Percentiles rank a stretch among this genome's conserved stretches.
These are phyloP conservation scores for Aspergillus fumigatiaffinis DNA, from an alignment of 2,329 filamentous ascomycete genomes.

Conservation along the genomic window DNA sequence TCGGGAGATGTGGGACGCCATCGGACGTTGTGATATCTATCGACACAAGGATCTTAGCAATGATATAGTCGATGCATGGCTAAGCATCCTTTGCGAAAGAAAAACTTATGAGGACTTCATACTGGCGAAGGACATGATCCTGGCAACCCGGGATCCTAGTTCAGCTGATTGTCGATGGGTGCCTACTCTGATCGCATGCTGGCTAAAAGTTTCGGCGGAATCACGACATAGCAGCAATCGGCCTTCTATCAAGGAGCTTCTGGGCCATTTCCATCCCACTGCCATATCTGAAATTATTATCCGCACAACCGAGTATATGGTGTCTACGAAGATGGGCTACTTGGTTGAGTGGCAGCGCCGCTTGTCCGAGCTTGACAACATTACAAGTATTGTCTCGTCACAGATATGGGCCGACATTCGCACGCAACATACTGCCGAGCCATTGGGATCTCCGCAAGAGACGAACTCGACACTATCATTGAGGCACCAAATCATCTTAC, in stretches of 20 bases:
- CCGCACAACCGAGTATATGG: slow-evolving; percentile 29
- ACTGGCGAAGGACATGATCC: slow-evolving; percentile 29
- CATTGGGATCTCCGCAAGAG: background rate
- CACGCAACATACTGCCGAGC: background rate
- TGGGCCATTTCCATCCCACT: slow-evolving; percentile 23
- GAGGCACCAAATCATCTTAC: slow-evolving; percentile 28
- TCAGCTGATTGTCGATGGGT: slow-evolving; percentile 18
- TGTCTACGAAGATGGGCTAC: slow-evolving; percentile 15
- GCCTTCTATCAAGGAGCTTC: slow-evolving; percentile 15
- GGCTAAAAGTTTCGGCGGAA: slow-evolving; percentile 16
- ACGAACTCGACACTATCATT: slow-evolving; percentile 6
- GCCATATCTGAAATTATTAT: slow-evolving; percentile 26
- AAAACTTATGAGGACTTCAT: slow-evolving; percentile 11
- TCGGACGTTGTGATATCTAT: slow-evolving; percentile 34
- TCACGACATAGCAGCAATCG: slow-evolving; percentile 4
- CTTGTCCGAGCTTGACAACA: slow-evolving; percentile 18
- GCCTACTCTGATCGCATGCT: slow-evolving; percentile 24
- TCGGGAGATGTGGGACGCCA: slow-evolving; percentile 34
- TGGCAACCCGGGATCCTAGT: slow-evolving; percentile 20
- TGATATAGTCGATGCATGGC: slow-evolving; percentile 29
- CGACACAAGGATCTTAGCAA: slow-evolving; percentile 29
- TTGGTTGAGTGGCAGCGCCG: slow-evolving; percentile 32
- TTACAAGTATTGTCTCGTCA: slow-evolving; percentile 20
- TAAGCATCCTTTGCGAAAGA: slow-evolving; percentile 23
- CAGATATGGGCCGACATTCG: slow-evolving; percentile 23